phyloP scores from a whole-genome alignment of 1,284 basidiomycete genomes.

The Ustilago crameri region DNA sequence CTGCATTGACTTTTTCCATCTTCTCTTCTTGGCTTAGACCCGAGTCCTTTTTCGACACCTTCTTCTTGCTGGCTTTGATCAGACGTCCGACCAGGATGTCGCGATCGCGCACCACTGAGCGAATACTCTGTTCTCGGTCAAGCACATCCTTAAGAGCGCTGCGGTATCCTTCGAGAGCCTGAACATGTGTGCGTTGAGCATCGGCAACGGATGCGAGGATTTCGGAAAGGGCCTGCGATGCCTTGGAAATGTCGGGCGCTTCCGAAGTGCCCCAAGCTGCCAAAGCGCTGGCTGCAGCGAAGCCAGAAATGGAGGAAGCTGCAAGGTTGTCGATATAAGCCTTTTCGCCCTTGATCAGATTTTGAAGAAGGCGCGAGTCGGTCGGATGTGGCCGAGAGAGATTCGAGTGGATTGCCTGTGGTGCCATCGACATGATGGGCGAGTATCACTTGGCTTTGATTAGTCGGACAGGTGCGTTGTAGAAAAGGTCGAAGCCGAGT shows the following conservation, averaged over 20 bases:
- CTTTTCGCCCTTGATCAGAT: constrained; percentile 69
- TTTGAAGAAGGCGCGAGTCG: constrained; percentile 68
- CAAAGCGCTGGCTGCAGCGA: constrained; percentile 67
- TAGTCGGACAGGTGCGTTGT: background rate
- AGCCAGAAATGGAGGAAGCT: constrained; percentile 38
- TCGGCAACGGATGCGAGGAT: constrained; percentile 66
- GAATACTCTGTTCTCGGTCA: constrained; percentile 69
- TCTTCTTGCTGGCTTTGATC: constrained; percentile 69
- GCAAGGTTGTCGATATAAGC: constrained; percentile 63
- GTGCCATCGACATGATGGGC: constrained; percentile 49
- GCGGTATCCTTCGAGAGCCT: constrained; percentile 68
- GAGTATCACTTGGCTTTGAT: background rate
- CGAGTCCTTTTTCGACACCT: constrained; percentile 57
- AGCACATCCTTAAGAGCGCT: constrained; percentile 69
- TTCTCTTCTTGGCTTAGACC: constrained; percentile 62
- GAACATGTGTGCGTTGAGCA: constrained; percentile 68
- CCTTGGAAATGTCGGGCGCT: constrained; percentile 65
- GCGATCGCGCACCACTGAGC: constrained; percentile 69
- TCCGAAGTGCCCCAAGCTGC: constrained; percentile 70
- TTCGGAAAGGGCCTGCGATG: constrained; percentile 66
- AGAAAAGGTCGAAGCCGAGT: background rate
- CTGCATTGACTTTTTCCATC: constrained; percentile 66
- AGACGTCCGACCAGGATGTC: constrained; percentile 69
- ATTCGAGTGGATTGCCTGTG: constrained; percentile 56
- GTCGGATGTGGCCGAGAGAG: constrained; percentile 61